These are phyloP conservation scores for Saccharata proteae DNA, from an alignment of 2,329 filamentous ascomycete species.

Conservation along the genomic window DNA sequence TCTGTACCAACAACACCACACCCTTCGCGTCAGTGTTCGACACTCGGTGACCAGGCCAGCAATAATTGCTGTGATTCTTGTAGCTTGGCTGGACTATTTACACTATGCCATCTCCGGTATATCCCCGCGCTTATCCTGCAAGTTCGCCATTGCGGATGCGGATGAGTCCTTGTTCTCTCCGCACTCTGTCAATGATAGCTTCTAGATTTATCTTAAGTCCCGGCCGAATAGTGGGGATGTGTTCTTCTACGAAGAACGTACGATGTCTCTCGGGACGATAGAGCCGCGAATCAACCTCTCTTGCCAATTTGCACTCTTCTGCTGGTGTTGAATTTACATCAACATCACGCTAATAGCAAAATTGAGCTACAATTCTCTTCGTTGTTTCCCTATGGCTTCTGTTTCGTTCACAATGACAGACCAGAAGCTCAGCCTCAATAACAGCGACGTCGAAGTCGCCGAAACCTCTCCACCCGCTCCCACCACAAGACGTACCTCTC, in stretches of 20 bases:
- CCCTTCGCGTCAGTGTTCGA: slow-evolving; percentile 6
- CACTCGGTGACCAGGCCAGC: slow-evolving; percentile 2
- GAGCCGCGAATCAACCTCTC: slow-evolving; percentile 1
- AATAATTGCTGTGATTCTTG: neutral
- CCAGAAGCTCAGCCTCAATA: slow-evolving; percentile 1
- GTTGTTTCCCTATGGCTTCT: too few relatives aligned
- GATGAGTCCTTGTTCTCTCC: too few relatives aligned
- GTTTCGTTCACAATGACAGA: slow-evolving; percentile 1
- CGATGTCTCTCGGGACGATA: slow-evolving; percentile 2
- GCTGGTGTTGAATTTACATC: neutral
- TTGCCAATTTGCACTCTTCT: neutral
- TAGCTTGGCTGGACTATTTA: neutral
- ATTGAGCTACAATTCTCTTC: neutral
- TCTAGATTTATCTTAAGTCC: too few relatives aligned
- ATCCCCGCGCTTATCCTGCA: slow-evolving; percentile 2
- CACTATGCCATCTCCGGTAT: neutral
- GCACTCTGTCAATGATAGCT: too few relatives aligned
- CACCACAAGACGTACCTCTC: slow-evolving; percentile 2
- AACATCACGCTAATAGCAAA: neutral
- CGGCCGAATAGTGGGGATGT: too few relatives aligned
- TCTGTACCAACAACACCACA: too few relatives aligned
- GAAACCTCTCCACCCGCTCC: neutral
- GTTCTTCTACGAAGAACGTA: slow-evolving; percentile 2
- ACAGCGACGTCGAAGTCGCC: slow-evolving; percentile 4
- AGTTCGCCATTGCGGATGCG: neutral